phyloP scores from a whole-genome alignment of 2,329 filamentous ascomycete genomes.

The Cladosporium sp. region DNA sequence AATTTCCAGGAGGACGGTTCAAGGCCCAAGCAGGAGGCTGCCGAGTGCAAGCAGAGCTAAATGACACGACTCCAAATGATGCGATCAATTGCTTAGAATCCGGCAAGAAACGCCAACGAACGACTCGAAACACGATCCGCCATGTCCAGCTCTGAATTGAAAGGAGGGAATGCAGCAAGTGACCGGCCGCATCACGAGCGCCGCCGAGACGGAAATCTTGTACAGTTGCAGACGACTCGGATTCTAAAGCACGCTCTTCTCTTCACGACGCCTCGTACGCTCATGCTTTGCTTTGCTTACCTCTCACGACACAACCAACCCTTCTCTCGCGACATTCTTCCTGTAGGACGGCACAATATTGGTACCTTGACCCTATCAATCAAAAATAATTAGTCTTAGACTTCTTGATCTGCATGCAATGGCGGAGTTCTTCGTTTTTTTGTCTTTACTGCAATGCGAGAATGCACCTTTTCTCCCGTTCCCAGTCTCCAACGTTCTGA shows the following conservation, averaged over 20 bases:
- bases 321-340: background rate
- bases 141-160: background rate
- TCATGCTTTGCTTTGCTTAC: background rate
- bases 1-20: conserved; percentile 70
- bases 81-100: background rate
- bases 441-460: too few species aligned
- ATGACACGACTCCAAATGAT: conserved; percentile 4
- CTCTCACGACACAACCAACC: too few species aligned
- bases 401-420: background rate
- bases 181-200: background rate
- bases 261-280: background rate
- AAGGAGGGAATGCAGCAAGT: background rate
- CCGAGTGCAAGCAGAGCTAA: conserved; percentile 93
- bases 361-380: background rate
- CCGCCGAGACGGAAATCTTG: background rate
- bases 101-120: background rate
- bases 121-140: background rate
- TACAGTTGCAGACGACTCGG: conserved; percentile 3
- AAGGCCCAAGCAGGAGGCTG: conserved; percentile 90
- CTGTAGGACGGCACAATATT: background rate
- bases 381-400: conserved; percentile 6
- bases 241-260: background rate
- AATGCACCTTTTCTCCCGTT: background rate
- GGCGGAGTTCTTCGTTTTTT: background rate
- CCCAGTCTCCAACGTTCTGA: background rate